These are phyloP conservation scores for Circinella minor DNA, from an alignment of 371 early-diverging fungal species.

Conservation along the genomic window DNA sequence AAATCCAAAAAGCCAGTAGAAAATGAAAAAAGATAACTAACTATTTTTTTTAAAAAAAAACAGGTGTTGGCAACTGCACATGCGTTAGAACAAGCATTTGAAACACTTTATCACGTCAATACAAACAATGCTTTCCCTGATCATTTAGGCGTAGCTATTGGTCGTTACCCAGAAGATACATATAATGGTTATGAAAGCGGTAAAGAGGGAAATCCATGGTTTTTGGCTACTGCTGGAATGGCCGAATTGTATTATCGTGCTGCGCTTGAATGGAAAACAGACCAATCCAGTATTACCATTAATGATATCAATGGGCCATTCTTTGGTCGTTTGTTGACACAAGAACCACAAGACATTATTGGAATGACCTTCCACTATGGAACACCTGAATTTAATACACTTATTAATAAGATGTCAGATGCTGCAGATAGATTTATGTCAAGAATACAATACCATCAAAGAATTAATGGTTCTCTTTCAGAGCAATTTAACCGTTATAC, in stretches of 20 bases:
- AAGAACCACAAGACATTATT: neutral
- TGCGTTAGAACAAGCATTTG: conserved; percentile 48
- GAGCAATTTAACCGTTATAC: conserved; percentile 68
- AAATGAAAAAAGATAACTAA: too few species aligned
- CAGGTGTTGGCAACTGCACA: conserved; percentile 58
- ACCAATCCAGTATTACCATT: conserved; percentile 35
- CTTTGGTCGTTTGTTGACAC: conserved; percentile 30
- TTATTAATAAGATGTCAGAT: conserved; percentile 31
- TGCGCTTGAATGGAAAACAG: conserved; percentile 31
- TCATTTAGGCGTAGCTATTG: conserved; percentile 56
- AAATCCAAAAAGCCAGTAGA: too few species aligned
- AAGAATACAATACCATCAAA: conserved; percentile 60
- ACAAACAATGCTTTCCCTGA: conserved; percentile 26
- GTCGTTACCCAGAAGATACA: conserved; percentile 76
- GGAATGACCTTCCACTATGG: conserved; percentile 27
- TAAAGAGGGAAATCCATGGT: conserved; percentile 78
- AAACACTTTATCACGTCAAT: conserved; percentile 56
- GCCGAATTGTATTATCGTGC: conserved; percentile 72
- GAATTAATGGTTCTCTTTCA: conserved; percentile 55
- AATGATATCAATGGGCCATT: conserved; percentile 48
- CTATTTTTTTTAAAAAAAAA: conserved; percentile 12
- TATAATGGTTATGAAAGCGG: conserved; percentile 64
- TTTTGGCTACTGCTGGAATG: conserved; percentile 62
- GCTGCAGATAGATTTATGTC: conserved; percentile 64
- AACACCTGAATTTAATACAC: conserved; percentile 20